Conservation (phyloP, 208 protist species). For the Naegleria fowleri region DNA sequence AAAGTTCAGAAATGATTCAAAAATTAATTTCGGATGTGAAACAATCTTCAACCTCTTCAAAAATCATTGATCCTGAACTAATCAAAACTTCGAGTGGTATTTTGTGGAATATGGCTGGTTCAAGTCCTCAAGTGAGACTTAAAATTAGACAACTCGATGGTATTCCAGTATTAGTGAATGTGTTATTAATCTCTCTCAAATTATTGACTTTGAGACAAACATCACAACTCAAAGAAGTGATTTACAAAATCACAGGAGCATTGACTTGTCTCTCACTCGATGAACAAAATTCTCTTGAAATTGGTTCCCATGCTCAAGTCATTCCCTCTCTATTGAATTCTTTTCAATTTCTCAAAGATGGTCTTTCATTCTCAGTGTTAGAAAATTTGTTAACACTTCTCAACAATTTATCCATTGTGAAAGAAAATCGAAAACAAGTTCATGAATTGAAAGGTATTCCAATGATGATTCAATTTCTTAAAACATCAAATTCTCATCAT, state of each 20-base stretch:
- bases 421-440: constrained; percentile 9
- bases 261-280: neutral
- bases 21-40: neutral
- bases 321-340: neutral
- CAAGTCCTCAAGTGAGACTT: neutral
- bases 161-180: neutral
- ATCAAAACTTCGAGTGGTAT: neutral
- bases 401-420: neutral
- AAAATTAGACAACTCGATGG: neutral
- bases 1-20: neutral
- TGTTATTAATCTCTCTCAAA: neutral
- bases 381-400: neutral
- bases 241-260: constrained; percentile 4
- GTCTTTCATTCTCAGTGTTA: neutral
- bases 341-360: neutral
- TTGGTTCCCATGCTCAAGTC: neutral
- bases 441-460: neutral
- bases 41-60: neutral
- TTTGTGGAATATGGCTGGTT: constrained; percentile 16
- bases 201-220: neutral
- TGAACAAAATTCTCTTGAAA: neutral
- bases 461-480: neutral
- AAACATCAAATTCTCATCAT: neutral
- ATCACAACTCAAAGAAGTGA: neutral
- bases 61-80: neutral